Conservation (phyloP, 2,329 filamentous ascomycete species). For the Chaetomium strumarium region DNA sequence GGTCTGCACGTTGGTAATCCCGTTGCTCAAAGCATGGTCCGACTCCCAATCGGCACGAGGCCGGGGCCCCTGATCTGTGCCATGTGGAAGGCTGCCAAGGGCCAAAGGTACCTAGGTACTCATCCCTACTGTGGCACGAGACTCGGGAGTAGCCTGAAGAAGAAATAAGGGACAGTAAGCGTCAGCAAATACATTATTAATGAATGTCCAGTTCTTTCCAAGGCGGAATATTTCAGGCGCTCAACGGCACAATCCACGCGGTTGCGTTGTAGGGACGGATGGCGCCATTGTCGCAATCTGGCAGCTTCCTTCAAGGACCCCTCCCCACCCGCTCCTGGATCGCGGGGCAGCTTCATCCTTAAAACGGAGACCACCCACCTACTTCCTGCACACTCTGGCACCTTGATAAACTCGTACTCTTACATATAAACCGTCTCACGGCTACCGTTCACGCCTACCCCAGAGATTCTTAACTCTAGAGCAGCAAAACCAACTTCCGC, state of each 20-base stretch:
- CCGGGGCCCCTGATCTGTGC: no score
- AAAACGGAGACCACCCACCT: background rate
- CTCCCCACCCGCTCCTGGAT: slow-evolving; percentile 1
- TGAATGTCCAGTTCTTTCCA: background rate
- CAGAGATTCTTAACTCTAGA: background rate
- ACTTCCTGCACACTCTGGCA: no score
- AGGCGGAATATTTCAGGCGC: background rate
- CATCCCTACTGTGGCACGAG: no score
- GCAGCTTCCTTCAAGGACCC: slow-evolving; percentile 5
- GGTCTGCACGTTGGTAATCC: no score
- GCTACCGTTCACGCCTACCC: no score
- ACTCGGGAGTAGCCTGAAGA: no score
- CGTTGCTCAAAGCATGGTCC: no score
- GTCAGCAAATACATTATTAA: slow-evolving; percentile 7
- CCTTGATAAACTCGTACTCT: background rate
- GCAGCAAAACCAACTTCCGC: background rate
- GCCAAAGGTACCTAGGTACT: no score
- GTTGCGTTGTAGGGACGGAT: background rate
- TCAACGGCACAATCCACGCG: background rate
- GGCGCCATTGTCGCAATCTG: slow-evolving; percentile 9
- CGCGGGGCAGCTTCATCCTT: slow-evolving; percentile 6
- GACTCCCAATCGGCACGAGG: no score
- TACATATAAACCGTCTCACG: background rate
- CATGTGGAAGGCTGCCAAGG: no score
- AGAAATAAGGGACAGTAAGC: background rate